A percentile compares a stretch with the other conserved stretches of the same genome.
phyloP scores from a whole-genome alignment of 768 basidiomycete species.

The Imleria badia region DNA sequence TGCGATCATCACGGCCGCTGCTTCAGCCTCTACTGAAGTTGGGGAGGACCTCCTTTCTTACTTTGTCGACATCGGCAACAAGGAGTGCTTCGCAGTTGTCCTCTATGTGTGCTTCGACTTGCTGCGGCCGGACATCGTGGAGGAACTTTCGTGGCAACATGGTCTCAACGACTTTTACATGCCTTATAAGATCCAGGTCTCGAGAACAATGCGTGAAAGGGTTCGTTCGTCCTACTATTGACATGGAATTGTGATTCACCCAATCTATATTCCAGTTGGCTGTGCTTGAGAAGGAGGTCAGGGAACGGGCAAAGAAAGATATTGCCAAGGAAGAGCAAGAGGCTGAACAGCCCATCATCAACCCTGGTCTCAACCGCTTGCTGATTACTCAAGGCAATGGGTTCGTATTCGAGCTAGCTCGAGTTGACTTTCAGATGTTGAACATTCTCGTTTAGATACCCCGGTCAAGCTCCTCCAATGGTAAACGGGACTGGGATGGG shows the following conservation, averaged over 20 bases:
- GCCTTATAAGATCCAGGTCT: slow-evolving; percentile 91
- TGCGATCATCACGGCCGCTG: slow-evolving; percentile 88
- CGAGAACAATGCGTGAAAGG: slow-evolving; percentile 76
- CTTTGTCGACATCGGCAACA: slow-evolving; percentile 98
- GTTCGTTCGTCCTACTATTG: slow-evolving; percentile 34
- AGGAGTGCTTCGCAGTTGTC: slow-evolving; percentile 92
- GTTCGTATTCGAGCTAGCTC: slow-evolving; percentile 25
- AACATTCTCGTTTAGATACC: slow-evolving; percentile 43
- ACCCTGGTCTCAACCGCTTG: slow-evolving; percentile 65
- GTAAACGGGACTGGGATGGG: slow-evolving; percentile 53
- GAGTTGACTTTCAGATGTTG: not conserved
- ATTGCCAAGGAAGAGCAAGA: slow-evolving; percentile 88
- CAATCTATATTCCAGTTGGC: slow-evolving; percentile 49
- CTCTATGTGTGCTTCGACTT: slow-evolving; percentile 95
- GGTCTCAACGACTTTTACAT: slow-evolving; percentile 96
- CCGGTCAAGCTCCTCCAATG: slow-evolving; percentile 60
- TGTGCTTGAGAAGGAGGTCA: slow-evolving; percentile 84
- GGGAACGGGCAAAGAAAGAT: slow-evolving; percentile 84
- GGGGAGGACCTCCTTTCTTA: slow-evolving; percentile 94
- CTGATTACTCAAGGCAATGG: slow-evolving; percentile 77
- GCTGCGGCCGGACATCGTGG: slow-evolving; percentile 87
- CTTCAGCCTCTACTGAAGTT: slow-evolving; percentile 82
- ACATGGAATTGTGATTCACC: slow-evolving; percentile 8
- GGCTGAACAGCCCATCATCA: slow-evolving; percentile 84
- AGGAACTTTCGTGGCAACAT: slow-evolving; percentile 95